Evolutionary conservation across 768 basidiomycete species (phyloP).

Genomic region (Roridomyces roridus): DNA sequence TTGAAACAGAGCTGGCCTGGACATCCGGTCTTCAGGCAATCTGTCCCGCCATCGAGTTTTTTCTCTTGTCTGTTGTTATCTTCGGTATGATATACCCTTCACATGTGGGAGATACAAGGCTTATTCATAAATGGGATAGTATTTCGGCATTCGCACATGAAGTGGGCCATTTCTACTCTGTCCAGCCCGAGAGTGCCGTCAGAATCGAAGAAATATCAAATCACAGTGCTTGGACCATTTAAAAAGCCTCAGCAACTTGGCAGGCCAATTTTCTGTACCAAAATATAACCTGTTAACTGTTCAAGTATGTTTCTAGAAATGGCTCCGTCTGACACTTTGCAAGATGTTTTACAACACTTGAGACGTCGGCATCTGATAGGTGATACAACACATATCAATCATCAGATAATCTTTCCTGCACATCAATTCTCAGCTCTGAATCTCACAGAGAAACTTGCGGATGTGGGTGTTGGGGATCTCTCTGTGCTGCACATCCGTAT

Average conservation of each 20-base stretch:
- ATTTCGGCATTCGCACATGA: no score
- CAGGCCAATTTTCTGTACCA: neutral
- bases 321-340: neutral
- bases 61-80: no score
- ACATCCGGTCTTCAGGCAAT: no score
- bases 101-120: no score
- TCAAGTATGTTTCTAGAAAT: neutral
- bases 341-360: constrained; percentile 5
- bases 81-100: no score
- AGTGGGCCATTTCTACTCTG: no score
- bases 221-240: constrained; percentile 7
- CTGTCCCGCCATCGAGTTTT: no score
- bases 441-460: neutral
- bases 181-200: neutral
- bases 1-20: no score
- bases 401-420: constrained; percentile 3
- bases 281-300: neutral
- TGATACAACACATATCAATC: neutral
- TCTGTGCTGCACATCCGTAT: neutral
- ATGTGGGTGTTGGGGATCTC: constrained; percentile 6
- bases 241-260: neutral
- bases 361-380: neutral
- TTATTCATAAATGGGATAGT: no score
- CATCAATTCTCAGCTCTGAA: neutral
- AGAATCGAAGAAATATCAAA: constrained; percentile 4